Evolutionary conservation across 2,329 filamentous ascomycete genomes (phyloP), one percentile per base, ranked within the genome.

Genomic region (Penicillium psychrosexuale): DNA sequence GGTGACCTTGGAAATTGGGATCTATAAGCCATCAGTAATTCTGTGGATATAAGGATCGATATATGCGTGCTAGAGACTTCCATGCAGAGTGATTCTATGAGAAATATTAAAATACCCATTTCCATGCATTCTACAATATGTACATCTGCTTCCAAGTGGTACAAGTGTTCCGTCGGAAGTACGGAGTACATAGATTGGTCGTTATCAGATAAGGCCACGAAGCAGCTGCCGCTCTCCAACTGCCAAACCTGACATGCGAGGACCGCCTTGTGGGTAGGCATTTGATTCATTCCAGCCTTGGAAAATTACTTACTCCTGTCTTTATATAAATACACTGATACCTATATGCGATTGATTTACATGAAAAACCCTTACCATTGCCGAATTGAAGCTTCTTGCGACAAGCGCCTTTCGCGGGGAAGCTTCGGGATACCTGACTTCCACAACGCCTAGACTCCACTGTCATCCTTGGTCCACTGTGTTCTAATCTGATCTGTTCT

Each of bases 151-250:
- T 42, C 30, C n/a, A 31, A 24, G 17, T 49, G 47, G 40, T 49
- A 8, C 17, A 31, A 24, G 17, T 40, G 47, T 49, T 49, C 8
- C 17, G 12, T 34, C 13, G 31, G 31, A 6, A 39, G 38, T 24
- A 8, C 8, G 31, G 13, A 39, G 38, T 24, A 8, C 8, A 13
- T 31, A 30, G 37, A 49, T 50, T 33, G 13, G 47, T n/a, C 40
- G n/a, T 55, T 56, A 64, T 63, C 62, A 55, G 63, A 65, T 65
- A 64, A 65, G 61, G 63, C 63, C 63, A 65, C 63, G 63, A 56
- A 65, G 61, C 63, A 63, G 53, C 55, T 62, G 51, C 28, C 27
- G 47, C 57, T 51, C 61, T 64, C 53, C 55, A 46, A 47, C 52
- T 38, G 6, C 44, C 45, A 46, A 51, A 47, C 52, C 22, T 48